A percentile compares a stretch with the other conserved stretches of the same genome.
These are phyloP conservation scores for Xylariaceae sp. DNA, from an alignment of 2,329 filamentous ascomycete species.

Conservation along the genomic window DNA sequence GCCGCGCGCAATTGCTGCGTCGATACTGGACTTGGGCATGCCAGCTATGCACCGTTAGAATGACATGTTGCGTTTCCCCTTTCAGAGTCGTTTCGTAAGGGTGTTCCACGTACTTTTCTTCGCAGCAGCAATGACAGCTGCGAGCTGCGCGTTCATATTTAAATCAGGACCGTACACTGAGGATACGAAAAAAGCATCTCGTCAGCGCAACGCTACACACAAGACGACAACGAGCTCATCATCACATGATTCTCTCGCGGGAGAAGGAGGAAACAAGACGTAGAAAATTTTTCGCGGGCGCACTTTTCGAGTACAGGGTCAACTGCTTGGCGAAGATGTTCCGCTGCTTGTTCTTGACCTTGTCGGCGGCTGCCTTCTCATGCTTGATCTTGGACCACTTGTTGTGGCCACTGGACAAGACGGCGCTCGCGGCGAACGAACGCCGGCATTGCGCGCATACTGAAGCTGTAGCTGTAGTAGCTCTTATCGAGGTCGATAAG, in stretches of 20 bases:
- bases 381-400: slow-evolving; percentile 97
- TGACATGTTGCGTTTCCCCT: slow-evolving; percentile 9
- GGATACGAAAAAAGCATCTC: slow-evolving; percentile 16
- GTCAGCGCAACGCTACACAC: slow-evolving; percentile 1
- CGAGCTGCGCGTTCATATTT: slow-evolving; percentile 69
- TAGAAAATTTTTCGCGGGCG: slow-evolving; percentile 24
- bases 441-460: slow-evolving; percentile 47
- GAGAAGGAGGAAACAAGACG: background rate
- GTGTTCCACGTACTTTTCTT: slow-evolving; percentile 58
- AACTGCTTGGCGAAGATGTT: slow-evolving; percentile 66
- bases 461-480: background rate
- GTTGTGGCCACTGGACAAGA: slow-evolving; percentile 65
- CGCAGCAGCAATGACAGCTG: slow-evolving; percentile 64
- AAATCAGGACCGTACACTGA: slow-evolving; percentile 71
- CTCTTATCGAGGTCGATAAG: slow-evolving; percentile 10
- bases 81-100: background rate
- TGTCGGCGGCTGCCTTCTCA: slow-evolving; percentile 83
- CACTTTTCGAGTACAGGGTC: slow-evolving; percentile 68
- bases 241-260: background rate
- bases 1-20: slow-evolving; percentile 79
- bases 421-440: slow-evolving; percentile 42
- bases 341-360: slow-evolving; percentile 68
- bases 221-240: background rate
- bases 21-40: slow-evolving; percentile 78
- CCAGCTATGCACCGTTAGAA: slow-evolving; percentile 45